A percentile compares a stretch with the other conserved stretches of the same genome.
phyloP scores from a whole-genome alignment of 495 filamentous ascomycete genomes.

The Sphaerosporella brunnea region DNA sequence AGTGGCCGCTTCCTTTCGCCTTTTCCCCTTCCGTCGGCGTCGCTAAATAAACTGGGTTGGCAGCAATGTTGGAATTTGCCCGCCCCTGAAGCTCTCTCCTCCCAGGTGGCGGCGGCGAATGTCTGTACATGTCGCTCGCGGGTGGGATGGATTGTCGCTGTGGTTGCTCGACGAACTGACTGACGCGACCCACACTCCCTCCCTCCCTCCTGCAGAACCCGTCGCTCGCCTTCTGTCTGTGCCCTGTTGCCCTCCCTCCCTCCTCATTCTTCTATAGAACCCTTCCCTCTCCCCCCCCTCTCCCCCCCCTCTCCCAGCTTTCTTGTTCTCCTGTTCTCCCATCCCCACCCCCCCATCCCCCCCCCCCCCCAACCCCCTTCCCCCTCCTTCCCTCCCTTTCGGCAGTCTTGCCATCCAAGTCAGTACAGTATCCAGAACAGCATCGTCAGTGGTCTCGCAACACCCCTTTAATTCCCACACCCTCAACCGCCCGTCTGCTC shows the following conservation, averaged over 20 bases:
- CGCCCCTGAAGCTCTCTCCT: no score
- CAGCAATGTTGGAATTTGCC: no score
- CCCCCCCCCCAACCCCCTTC: background rate
- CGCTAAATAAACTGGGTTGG: no score
- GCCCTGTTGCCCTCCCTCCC: background rate
- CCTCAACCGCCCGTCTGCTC: background rate
- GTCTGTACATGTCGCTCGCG: no score
- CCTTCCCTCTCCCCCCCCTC: background rate
- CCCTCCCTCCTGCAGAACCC: background rate
- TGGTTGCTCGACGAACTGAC: no score
- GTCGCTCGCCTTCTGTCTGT: no score
- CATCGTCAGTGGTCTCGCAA: background rate
- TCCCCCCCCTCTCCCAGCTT: no score
- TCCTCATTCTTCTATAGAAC: background rate
- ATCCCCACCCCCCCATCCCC: background rate
- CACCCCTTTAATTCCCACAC: slow-evolving; percentile 1
- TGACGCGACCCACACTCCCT: no score
- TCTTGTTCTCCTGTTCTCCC: background rate
- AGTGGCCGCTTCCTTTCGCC: no score
- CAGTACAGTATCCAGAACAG: slow-evolving; percentile 2
- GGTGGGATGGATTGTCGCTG: no score
- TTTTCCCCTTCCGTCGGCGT: no score
- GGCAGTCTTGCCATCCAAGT: background rate
- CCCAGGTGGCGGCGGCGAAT: no score
- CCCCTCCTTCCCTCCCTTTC: background rate